Conservation (phyloP, 2,329 filamentous ascomycete genomes). For the Sclerotinia trifoliorum region DNA sequence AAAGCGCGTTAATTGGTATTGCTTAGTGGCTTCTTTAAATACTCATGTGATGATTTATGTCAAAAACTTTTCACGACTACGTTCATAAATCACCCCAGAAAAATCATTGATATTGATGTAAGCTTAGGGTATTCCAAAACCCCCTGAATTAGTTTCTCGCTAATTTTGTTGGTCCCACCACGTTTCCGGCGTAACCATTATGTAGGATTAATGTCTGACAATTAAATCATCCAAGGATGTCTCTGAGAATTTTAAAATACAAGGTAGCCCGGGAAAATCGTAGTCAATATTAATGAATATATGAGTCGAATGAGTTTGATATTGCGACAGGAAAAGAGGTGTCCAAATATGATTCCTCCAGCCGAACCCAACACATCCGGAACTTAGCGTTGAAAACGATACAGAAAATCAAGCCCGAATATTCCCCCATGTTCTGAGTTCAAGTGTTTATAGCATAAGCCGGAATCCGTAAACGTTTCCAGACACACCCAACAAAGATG, state of each 20-base stretch:
- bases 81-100: too few species aligned
- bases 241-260: background rate
- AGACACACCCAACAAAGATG: conserved; percentile 53
- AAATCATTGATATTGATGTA: too few species aligned
- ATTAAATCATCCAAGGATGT: fast-evolving
- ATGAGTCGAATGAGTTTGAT: background rate
- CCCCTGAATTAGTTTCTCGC: conserved; percentile 2
- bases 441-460: conserved; percentile 36
- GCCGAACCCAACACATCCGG: background rate
- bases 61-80: too few species aligned
- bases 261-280: background rate
- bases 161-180: background rate
- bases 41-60: too few species aligned
- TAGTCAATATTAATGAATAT: background rate
- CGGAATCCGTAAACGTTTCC: conserved; percentile 37
- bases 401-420: background rate
- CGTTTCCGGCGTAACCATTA: background rate
- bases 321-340: background rate
- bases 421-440: conserved; percentile 18
- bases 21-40: too few species aligned
- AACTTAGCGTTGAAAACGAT: background rate
- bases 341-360: too few species aligned
- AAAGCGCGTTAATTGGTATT: too few species aligned
- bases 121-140: too few species aligned
- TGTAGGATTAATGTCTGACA: background rate